Percentiles rank a stretch among this genome's conserved stretches.
phyloP scores from a whole-genome alignment of 2,329 filamentous ascomycete species.

The Albifimbria verrucaria region DNA sequence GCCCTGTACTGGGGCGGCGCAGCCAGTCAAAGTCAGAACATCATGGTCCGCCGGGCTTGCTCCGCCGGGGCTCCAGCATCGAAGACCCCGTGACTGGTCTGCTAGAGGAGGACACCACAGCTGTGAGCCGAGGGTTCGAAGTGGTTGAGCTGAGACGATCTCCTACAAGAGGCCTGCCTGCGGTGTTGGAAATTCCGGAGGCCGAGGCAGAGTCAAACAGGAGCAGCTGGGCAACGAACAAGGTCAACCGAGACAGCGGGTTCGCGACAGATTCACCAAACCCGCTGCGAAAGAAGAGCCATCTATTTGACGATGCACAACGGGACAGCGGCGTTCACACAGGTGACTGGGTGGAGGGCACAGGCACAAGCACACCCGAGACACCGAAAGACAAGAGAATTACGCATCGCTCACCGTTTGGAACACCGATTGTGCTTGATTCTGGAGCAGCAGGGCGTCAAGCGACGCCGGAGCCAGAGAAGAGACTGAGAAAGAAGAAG shows the following conservation, averaged over 20 bases:
- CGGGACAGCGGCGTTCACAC: slow-evolving; percentile 58
- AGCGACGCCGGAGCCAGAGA: slow-evolving; percentile 43
- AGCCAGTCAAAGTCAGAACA: slow-evolving; percentile 16
- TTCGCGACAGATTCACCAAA: slow-evolving; percentile 40
- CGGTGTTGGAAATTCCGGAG: slow-evolving; percentile 50
- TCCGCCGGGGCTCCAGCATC: slow-evolving; percentile 26
- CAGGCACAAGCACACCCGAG: slow-evolving; percentile 24
- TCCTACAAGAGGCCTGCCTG: slow-evolving; percentile 42
- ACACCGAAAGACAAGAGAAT: slow-evolving; percentile 19
- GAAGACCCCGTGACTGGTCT: slow-evolving; percentile 25
- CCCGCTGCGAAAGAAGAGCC: slow-evolving; percentile 32
- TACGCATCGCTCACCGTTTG: slow-evolving; percentile 29
- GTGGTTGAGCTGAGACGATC: slow-evolving; percentile 39
- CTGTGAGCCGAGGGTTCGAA: slow-evolving; percentile 19
- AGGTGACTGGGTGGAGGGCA: slow-evolving; percentile 41
- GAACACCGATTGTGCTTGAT: slow-evolving; percentile 37
- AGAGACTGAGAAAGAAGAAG: slow-evolving; percentile 27
- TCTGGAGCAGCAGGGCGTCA: slow-evolving; percentile 25
- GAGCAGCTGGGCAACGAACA: slow-evolving; percentile 21
- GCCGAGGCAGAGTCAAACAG: slow-evolving; percentile 32
- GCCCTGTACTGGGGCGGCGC: slow-evolving; percentile 31
- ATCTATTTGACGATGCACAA: slow-evolving; percentile 30
- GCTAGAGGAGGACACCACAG: slow-evolving; percentile 26
- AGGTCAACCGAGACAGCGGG: slow-evolving; percentile 34
- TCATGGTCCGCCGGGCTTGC: slow-evolving; percentile 19